phyloP scores from a whole-genome alignment of 495 filamentous ascomycete species.

The Cryomyces antarcticus region DNA sequence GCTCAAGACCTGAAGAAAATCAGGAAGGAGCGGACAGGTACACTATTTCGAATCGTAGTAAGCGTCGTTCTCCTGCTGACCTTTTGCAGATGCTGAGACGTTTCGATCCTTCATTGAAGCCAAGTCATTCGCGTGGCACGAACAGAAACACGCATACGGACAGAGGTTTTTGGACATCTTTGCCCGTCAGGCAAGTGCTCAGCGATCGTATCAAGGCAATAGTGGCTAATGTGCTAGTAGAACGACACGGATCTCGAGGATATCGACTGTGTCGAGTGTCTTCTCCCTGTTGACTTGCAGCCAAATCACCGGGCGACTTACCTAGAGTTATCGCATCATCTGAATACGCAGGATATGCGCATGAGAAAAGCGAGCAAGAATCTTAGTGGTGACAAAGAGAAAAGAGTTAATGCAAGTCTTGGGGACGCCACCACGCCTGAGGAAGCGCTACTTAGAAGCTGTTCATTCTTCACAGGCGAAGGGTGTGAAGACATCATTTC shows the following conservation, averaged over 20 bases:
- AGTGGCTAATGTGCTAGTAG: neutral
- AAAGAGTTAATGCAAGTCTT: conserved; percentile 5
- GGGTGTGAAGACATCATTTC: too few relatives aligned
- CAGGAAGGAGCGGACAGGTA: too few relatives aligned
- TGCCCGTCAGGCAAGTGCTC: conserved; percentile 6
- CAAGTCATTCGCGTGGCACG: conserved; percentile 9
- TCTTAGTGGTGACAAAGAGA: conserved; percentile 3
- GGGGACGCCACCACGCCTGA: conserved; percentile 7
- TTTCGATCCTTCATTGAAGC: conserved; percentile 10
- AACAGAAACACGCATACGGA: conserved; percentile 6
- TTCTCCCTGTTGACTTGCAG: conserved; percentile 7
- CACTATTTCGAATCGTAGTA: too few relatives aligned
- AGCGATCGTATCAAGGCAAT: neutral
- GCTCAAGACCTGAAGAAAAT: too few relatives aligned
- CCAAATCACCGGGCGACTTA: conserved; percentile 11
- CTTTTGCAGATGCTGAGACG: conserved; percentile 6
- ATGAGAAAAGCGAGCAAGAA: conserved; percentile 7
- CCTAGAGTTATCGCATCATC: conserved; percentile 13
- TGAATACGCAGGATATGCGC: conserved; percentile 11
- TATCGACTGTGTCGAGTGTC: conserved; percentile 6
- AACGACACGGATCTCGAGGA: conserved; percentile 9
- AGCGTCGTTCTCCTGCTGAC: neutral
- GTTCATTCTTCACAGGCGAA: too few relatives aligned
- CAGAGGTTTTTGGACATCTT: conserved; percentile 16
- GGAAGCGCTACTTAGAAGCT: conserved; percentile 5